Evolutionary conservation across 2,329 filamentous ascomycete genomes (phyloP).

Genomic region (Torrubiella hemipterigena): DNA sequence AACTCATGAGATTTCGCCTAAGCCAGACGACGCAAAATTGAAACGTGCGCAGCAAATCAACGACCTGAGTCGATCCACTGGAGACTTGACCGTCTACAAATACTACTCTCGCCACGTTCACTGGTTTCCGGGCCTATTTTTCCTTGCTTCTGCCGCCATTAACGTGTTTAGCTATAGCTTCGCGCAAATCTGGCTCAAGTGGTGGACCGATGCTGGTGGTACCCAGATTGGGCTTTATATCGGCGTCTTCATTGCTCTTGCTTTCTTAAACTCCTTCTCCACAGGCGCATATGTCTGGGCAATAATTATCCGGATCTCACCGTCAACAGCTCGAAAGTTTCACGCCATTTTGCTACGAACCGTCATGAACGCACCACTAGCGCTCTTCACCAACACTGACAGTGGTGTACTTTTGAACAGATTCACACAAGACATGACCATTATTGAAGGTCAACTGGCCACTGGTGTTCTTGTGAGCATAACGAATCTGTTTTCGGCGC

Average conservation of each 20-base stretch:
- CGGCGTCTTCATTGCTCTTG: constrained; percentile 8
- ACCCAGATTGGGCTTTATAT: constrained; percentile 9
- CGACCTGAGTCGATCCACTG: constrained; percentile 4
- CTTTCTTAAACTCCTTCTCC: constrained; percentile 3
- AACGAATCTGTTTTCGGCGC: not conserved
- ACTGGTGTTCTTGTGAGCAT: constrained; percentile 1
- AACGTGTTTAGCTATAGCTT: constrained; percentile 7
- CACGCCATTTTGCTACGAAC: constrained; percentile 5
- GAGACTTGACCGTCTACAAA: constrained; percentile 8
- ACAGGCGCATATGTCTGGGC: constrained; percentile 7
- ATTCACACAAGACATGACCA: constrained; percentile 2
- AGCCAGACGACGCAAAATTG: constrained; percentile 2
- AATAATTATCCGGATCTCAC: constrained; percentile 7
- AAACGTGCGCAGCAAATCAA: constrained; percentile 4
- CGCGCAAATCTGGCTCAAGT: constrained; percentile 17
- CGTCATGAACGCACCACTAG: constrained; percentile 5
- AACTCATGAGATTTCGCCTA: not conserved
- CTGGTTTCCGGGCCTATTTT: constrained; percentile 5
- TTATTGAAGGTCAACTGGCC: constrained; percentile 1
- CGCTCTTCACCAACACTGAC: constrained; percentile 1
- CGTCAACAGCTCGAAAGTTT: constrained; percentile 6
- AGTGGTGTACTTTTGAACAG: constrained; percentile 2
- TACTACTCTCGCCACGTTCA: constrained; percentile 10
- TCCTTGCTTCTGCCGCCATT: constrained; percentile 5
- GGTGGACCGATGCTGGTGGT: constrained; percentile 14